Base-by-base conservation (phyloP, 2,329 filamentous ascomycete species). In the Penicillium rolfsii region DNA sequence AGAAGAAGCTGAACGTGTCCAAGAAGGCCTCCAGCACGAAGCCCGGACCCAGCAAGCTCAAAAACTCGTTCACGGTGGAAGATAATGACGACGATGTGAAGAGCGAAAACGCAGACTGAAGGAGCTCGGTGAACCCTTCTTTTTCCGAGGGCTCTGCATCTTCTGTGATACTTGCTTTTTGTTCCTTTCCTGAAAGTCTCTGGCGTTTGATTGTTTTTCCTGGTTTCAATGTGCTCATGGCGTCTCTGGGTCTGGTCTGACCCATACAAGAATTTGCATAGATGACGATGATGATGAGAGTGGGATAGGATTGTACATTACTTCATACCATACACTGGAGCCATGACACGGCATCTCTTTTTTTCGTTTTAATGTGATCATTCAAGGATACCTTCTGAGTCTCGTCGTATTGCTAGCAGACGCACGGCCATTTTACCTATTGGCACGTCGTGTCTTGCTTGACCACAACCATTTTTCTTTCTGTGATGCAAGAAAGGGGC, bases 1-100 rank as follows among this genome's bases (percentile, higher is more conserved):
- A 83, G 73, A 83, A 83, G 71, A 83, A 83, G 57, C 61, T 70
- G 16, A 76, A 74, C 46, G 68, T 64, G n/a, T 69, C 70, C 5
- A 79, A 79, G 60, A 76, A 78, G 64, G 64, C 71, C 24, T 71
- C 72, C 2, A 68, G 65, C 28, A 74, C 72, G 53, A 80, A 79
- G 55, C 77, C 77, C 6, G 69, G 72, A 3, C 71, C 74, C 33
- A 79, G 77, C 62, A 79, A 79, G 63, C 65, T 79, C 35, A 79
- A 78, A 58, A 78, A 79, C 64, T 77, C 75, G 33, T 73, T 78
- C 24, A 79, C 76, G 1, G 73, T 70, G 11, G 62, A 71, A 48
- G 73, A 73, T 16, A 65, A 74, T 50, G 74, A 74, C 19, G 69
- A 68, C 26, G 73, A 76, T 52, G 67, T 73, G 33, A 77, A 77